Base-by-base conservation (phyloP, 148 eudicot species). In the Rhododendron ovatum region DNA sequence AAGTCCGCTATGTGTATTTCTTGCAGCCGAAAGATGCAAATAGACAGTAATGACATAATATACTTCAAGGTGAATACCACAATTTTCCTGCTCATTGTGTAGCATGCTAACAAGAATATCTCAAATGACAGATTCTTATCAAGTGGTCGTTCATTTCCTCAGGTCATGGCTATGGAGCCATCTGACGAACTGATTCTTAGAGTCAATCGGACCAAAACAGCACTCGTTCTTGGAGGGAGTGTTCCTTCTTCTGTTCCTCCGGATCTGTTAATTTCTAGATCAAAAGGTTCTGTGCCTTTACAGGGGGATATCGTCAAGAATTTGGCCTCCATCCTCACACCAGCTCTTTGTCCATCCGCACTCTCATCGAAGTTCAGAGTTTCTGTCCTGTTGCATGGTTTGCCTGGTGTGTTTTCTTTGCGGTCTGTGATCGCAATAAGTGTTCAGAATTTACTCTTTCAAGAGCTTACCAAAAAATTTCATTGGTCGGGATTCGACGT, bases 131-230 rank as follows among this genome's bases (percentile, higher is more conserved):
- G 20, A 76, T 37, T 53, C 82, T 88, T 82, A 81, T 67, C 20
- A 20, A 67, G 33, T 55, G 73, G 63, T 85, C 35, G 14, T 69
- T 86, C 84, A 18, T 87, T 86, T 88, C 88, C 39, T 79, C 90
- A 96, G 99, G 98, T 95, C 77, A 90, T 92, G 83, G 95, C 94
- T 71, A 91, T 95, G 92, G 98, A 96, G 92, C 99, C 98, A 81
- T 90, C 94, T 30, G 94, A 92, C 37, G 94, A 94, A 88, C 88
- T 85, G 67, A 84, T 92, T 86, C 93, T 95, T 81, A 93, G 94
- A 91, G 94, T 95, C 83, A 92, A 94, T 86, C 85, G 89, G 47
- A 85, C 87, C 55, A 92, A 93, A 90, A 96, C 99, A 71, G 99
- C 99, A 83, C 96, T 96, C 41, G 98, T 96, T 86, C 98, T 96